Evolutionary conservation across 2,329 filamentous ascomycete genomes (phyloP).

Genomic region (Rhytidhysteron rufulum): DNA sequence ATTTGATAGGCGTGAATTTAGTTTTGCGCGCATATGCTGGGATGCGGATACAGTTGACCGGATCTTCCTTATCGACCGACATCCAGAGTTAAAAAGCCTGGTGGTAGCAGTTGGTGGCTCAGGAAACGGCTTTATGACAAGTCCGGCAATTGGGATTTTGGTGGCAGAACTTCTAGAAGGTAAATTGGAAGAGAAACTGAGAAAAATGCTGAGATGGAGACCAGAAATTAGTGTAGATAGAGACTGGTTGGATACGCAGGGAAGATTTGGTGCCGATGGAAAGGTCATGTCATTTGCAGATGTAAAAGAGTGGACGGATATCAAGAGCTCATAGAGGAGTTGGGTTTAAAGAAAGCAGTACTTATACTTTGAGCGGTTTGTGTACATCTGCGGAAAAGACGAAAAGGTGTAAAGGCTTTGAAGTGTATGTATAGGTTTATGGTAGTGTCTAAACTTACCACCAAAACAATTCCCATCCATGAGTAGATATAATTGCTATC

Average conservation of each 20-base stretch:
- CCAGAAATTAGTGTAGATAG: slow-evolving; percentile 47
- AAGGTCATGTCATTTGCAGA: slow-evolving; percentile 48
- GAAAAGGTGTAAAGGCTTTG: too few relatives aligned
- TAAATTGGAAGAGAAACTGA: slow-evolving; percentile 40
- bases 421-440: too few relatives aligned
- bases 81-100: slow-evolving; percentile 43
- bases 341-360: too few relatives aligned
- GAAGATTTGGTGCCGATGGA: slow-evolving; percentile 45
- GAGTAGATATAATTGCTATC: too few relatives aligned
- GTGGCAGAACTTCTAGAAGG: slow-evolving; percentile 49
- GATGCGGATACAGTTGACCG: slow-evolving; percentile 55
- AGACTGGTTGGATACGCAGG: slow-evolving; percentile 48
- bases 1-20: slow-evolving; percentile 46
- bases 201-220: slow-evolving; percentile 47
- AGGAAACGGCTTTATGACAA: slow-evolving; percentile 53
- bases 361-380: too few relatives aligned
- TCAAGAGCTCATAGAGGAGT: too few relatives aligned
- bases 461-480: too few relatives aligned
- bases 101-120: slow-evolving; percentile 50
- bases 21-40: slow-evolving; percentile 54
- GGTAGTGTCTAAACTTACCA: too few relatives aligned
- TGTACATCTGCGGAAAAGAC: too few relatives aligned
- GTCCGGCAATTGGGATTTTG: slow-evolving; percentile 49
- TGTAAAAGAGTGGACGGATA: slow-evolving; percentile 26
- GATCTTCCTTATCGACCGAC: slow-evolving; percentile 50